Evolutionary conservation across 1,139 yeast genomes (phyloP).

Genomic region (Blastobotrys indianensis): DNA sequence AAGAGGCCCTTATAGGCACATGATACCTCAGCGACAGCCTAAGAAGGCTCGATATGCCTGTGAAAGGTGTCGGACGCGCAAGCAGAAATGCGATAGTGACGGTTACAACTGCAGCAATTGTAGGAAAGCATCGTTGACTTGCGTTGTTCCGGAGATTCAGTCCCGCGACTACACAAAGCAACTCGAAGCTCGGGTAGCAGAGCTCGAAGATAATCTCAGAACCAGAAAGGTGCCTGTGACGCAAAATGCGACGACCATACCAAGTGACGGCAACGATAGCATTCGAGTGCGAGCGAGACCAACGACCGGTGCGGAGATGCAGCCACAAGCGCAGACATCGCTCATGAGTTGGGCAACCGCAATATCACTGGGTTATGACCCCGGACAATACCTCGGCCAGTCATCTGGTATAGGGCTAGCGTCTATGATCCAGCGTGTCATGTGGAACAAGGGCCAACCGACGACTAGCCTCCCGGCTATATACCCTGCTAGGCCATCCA

Average conservation of each 20-base stretch:
- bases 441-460: too few species aligned
- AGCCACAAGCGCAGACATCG: not conserved
- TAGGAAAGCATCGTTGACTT: not conserved
- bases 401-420: not conserved
- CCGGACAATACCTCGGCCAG: not conserved
- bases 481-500: too few species aligned
- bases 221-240: too few species aligned
- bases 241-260: too few species aligned
- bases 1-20: too few species aligned
- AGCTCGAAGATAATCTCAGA: not conserved
- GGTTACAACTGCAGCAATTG: not conserved
- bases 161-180: not conserved
- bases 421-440: not conserved
- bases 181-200: not conserved
- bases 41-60: not conserved
- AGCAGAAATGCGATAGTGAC: slow-evolving; percentile 2
- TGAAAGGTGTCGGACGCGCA: not conserved
- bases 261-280: too few species aligned
- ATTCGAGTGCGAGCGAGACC: too few species aligned
- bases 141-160: not conserved
- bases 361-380: not conserved
- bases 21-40: not conserved
- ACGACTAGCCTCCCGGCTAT: too few species aligned
- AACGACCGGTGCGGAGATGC: not conserved
- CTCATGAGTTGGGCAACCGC: not conserved